Base-by-base conservation (phyloP, 2,329 filamentous ascomycete genomes). In the Colletotrichum lindemuthianum region DNA sequence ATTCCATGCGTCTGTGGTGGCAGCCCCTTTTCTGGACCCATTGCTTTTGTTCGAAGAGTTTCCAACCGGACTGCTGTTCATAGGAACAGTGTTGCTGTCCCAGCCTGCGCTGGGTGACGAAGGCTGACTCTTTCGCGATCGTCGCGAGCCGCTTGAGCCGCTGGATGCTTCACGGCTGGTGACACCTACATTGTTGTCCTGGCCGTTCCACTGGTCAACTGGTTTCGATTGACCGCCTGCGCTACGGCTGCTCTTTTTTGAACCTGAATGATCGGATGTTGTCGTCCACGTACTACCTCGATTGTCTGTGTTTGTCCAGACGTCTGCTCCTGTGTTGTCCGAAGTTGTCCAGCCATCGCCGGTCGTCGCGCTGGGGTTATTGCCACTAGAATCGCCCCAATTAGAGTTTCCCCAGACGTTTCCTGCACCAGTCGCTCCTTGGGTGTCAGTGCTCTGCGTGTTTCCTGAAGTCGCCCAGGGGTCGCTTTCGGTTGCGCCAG, bases 31-130 rank as follows among this genome's bases (percentile, higher is more conserved):
- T 36, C 58, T 63, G 4, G 59, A 60, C 32, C 64, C 54, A 8
- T 57, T 57, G 47, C 53, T 50, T 13, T 65, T 67, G n/a, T 59
- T 60, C 10, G 55, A 55, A 12, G 33, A 33, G 37, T 57, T 40
- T 13, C 45, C 61, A n/a, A 61, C 36, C n/a, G 47, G 49, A 32
- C 47, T 53, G 34, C 60, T 60, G 45, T 51, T 66, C 12, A 49
- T 66, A 11, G 67, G 66, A 12, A 66, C 67, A 15, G 56, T 53
- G 34, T 69, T 69, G 41, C 61, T 68, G 32, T 67, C 65, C 65
- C 65, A 67, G 12, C 57, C 57, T 15, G 39, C 53, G 53, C 63
- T 61, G 4, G 47, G 51, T 10, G 63, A 55, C 8, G 59, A 32
- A 9, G 36, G 44, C 13, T 53, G 48, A 4, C 33, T 57, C 36